Percentiles rank a stretch among this genome's conserved stretches.
Conservation (phyloP, 495 filamentous ascomycete genomes). For the Geopyxis carbonaria region DNA sequence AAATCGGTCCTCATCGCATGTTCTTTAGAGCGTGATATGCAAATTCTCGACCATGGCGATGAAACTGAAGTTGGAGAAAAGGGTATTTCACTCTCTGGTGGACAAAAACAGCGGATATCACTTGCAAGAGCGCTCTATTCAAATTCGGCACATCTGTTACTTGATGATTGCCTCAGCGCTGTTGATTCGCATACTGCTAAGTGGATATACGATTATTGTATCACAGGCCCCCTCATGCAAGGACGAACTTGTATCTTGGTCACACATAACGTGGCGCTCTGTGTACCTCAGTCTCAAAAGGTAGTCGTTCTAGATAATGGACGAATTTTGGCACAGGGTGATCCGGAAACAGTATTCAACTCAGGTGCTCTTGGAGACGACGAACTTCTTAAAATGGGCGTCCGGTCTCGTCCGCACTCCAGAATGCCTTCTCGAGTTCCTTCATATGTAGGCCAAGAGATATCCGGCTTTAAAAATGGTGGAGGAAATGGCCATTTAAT, state of each 20-base stretch:
- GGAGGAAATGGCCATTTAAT: conserved; percentile 16
- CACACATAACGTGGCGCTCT: conserved; percentile 84
- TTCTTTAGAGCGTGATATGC: conserved; percentile 79
- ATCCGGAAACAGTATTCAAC: conserved; percentile 55
- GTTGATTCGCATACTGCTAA: conserved; percentile 98
- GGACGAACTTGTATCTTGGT: conserved; percentile 85
- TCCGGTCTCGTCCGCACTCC: conserved; percentile 33
- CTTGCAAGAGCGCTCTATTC: conserved; percentile 87
- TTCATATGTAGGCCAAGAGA: conserved; percentile 43
- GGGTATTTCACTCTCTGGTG: conserved; percentile 89
- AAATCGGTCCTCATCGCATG: conserved; percentile 77
- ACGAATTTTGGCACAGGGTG: conserved; percentile 56
- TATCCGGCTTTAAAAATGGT: conserved; percentile 28
- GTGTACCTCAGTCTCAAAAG: conserved; percentile 57
- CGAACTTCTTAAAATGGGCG: conserved; percentile 17
- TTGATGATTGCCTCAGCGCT: conserved; percentile 93
- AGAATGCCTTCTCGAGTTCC: conserved; percentile 55
- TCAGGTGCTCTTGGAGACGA: conserved; percentile 81
- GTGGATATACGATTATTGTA: conserved; percentile 89
- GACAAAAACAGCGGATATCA: conserved; percentile 96
- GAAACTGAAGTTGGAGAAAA: conserved; percentile 93
- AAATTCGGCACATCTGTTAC: conserved; percentile 69
- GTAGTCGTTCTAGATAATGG: conserved; percentile 83
- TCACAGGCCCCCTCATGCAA: conserved; percentile 79
- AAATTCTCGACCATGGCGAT: conserved; percentile 84